These are phyloP conservation scores for Tremella mesenterica DNA, from an alignment of 768 basidiomycete genomes.

Conservation along the genomic window DNA sequence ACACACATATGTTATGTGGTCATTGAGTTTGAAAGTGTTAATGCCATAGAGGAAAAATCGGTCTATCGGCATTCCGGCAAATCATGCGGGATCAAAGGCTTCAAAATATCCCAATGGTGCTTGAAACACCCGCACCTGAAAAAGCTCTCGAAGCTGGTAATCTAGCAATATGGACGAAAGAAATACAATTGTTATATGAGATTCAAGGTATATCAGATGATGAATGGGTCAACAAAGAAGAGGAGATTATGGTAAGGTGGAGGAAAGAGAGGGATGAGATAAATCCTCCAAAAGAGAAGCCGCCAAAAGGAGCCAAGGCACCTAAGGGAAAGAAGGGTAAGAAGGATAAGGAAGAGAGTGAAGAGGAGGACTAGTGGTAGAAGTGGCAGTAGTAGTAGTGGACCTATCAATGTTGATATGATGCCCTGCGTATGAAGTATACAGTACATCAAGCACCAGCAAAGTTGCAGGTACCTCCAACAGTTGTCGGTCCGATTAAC, in stretches of 20 bases:
- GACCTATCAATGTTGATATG: too few relatives aligned
- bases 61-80: slow-evolving; percentile 56
- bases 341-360: slow-evolving; percentile 17
- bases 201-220: slow-evolving; percentile 39
- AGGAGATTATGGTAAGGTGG: slow-evolving; percentile 31
- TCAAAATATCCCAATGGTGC: slow-evolving; percentile 63
- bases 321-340: slow-evolving; percentile 11
- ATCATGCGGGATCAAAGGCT: slow-evolving; percentile 63
- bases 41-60: slow-evolving; percentile 57
- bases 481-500: too few relatives aligned
- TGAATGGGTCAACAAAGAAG: slow-evolving; percentile 24
- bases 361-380: slow-evolving; percentile 3
- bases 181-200: slow-evolving; percentile 57
- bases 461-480: too few relatives aligned
- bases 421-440: too few relatives aligned
- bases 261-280: slow-evolving; percentile 30
- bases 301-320: slow-evolving; percentile 12
- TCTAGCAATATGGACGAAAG: slow-evolving; percentile 59
- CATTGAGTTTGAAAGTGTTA: too few relatives aligned
- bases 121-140: slow-evolving; percentile 72
- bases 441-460: too few relatives aligned
- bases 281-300: slow-evolving; percentile 31
- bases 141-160: slow-evolving; percentile 37
- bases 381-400: not conserved
- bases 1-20: too few relatives aligned